Base-by-base conservation (phyloP, 345 rosid species). In the Dipteronia dyeriana region DNA sequence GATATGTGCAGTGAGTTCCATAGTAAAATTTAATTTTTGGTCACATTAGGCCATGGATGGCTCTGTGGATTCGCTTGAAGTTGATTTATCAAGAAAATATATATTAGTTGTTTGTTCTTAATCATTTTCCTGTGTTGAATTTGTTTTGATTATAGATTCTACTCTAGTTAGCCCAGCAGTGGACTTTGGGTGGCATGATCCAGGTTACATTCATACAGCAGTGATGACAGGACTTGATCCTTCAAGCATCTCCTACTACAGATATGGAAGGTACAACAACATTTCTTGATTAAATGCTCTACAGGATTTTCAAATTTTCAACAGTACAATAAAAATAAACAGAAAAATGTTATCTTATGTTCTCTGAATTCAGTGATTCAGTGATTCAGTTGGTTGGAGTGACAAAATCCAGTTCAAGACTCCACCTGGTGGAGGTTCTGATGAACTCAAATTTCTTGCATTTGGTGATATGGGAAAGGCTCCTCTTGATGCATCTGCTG, bases 111-210 rank as follows among this genome's bases (percentile, higher is more conserved):
- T 31, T 5, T 31, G 34, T 31, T 31, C 10, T 1, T 31, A 31
- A 31, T 0, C 1, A n/a, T 41, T 4, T 68, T 19, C 5, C 17
- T 4, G 22, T 25, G 25, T 11, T 68, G 51, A 49, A 49, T 49
- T 49, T 51, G 56, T 51, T 51, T 51, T 3, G 6, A 51, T 51
- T 64, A 34, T 38, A 90, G 91, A 79, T 73, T 19, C 80, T 0
- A 0, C 0, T 9, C 10, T 20, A 59, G 13, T 82, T 19, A 91
- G 90, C 69, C 95, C 95, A 14, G 95, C 93, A 10, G 85, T 81
- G 80, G 95, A 91, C 71, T 91, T 89, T 19, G 95, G 95, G 31
- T 91, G 93, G 93, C 95, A 91, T 66, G 89, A 89, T 53, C 95
- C 95, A 1, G 95, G 95, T 13, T 88, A 69, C 80, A 85, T 89